Base-by-base conservation (phyloP, 2,329 filamentous ascomycete species). In the Sporothrix euskadiensis region DNA sequence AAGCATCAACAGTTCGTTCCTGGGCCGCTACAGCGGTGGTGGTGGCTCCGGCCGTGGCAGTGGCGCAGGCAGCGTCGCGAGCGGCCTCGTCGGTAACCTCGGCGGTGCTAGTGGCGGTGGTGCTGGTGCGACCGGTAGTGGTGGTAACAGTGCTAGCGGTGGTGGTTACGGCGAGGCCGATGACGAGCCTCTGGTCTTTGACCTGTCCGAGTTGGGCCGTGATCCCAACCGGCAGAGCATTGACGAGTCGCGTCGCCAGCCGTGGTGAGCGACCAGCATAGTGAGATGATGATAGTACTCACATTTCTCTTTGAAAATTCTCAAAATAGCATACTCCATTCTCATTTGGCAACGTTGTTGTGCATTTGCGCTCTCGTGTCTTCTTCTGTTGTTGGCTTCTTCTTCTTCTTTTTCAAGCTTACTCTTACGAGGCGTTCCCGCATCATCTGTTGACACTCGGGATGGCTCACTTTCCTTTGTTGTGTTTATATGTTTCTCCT, bases 111-210 rank as follows among this genome's bases (percentile, higher is more conserved):
- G 41, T 39, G 79, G 78, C 35, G 79, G 78, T 19, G 78, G 85
- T 70, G 82, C 84, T 72, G 56, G 65, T 9, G 61, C 57, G n/a
- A n/a, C 52, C n/a, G 71, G 71, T 35, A 69, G 61, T 44, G 61
- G 61, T 16, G 61, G 19, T n/a, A 44, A 26, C 19, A 41, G 73
- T 19, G 16, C 30, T 8, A 79, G 79, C 0, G 81, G 82, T 9
- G 85, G 88, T 56, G 82, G 82, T 69, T 87, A 88, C 61, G 82
- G 82, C 70, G 87, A 88, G 6, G 81, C 84, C 32, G 89, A 91
- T 74, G 91, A 92, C 72, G 91, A 93, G 78, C 90, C 89, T 0
- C 80, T 93, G 10, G 84, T 93, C 10, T 93, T 93, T 80, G 89
- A 91, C 75, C 89, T 93, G 85, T 92, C 89, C 49, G 91, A 93